phyloP scores from a whole-genome alignment of 1,284 basidiomycete species.

The Farysia itapuensis region DNA sequence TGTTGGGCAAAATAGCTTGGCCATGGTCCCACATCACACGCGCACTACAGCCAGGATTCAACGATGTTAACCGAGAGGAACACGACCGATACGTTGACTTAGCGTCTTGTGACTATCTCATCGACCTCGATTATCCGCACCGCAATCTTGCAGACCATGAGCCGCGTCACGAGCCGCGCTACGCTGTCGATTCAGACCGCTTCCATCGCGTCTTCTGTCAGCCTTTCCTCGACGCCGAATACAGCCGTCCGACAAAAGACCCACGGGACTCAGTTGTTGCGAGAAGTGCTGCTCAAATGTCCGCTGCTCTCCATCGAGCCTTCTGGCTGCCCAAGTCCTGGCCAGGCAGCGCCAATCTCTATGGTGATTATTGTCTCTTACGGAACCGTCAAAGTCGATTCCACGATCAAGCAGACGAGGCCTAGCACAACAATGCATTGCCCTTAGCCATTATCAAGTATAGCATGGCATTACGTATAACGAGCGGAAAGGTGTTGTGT shows the following conservation, averaged over 20 bases:
- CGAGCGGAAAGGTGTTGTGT: too few species aligned
- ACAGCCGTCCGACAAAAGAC: constrained; percentile 18
- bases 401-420: too few species aligned
- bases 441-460: too few species aligned
- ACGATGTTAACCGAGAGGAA: constrained; percentile 84
- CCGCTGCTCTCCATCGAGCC: constrained; percentile 33
- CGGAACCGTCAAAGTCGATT: constrained; percentile 14
- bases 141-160: constrained; percentile 10
- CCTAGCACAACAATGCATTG: too few species aligned
- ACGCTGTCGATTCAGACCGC: constrained; percentile 7
- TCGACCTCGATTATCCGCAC: constrained; percentile 46
- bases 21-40: constrained; percentile 66
- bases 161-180: constrained; percentile 37
- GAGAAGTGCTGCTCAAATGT: constrained; percentile 1
- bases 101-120: constrained; percentile 48
- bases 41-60: constrained; percentile 70
- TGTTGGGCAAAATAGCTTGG: constrained; percentile 63
- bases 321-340: constrained; percentile 45
- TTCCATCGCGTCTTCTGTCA: constrained; percentile 45
- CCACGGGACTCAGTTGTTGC: constrained; percentile 2
- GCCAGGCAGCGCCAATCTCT: constrained; percentile 29
- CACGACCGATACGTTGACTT: constrained; percentile 72
- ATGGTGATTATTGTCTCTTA: constrained; percentile 51
- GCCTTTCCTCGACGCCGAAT: constrained; percentile 50
- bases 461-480: too few species aligned